Evolutionary conservation across 2,329 filamentous ascomycete species (phyloP), one percentile per base, ranked within the genome.

Genomic region (Trichophyton equinum): DNA sequence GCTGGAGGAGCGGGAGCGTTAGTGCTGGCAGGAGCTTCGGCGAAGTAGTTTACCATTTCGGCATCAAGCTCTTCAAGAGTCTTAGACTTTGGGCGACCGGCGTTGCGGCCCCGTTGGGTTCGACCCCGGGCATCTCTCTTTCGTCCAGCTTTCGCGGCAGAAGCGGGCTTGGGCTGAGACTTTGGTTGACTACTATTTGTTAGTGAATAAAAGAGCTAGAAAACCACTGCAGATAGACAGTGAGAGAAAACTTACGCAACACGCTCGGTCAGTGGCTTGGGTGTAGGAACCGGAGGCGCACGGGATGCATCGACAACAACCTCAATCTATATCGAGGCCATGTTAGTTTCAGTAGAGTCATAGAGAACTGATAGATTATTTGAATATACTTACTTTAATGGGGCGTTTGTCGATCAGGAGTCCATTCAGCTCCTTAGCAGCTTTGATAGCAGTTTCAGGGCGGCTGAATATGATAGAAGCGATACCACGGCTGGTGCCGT

Each of bases 1-100:
- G 77, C 75, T 11, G 73, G 74, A 59, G 76, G 72, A 40, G 68
- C 68, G 27, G 67, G 65, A 36, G 70, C 70, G 59, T 71, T 74
- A 66, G 78, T 78, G 59, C 75, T 76, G 65, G 76, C 71, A 58
- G 67, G 68, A 42, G 74, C 71, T 57, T 71, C 76, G 33, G 73
- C 72, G 72, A 95, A 97, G 78, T 99, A 99, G 75, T 97, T 94
- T 20, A 85, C 86, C 94, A 99, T 99, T 75, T 99, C 94, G 3
- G 89, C 91, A 73, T 99, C 94, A 27, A 99, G 85, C 78, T 99
- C 91, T 73, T 96, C 92, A 1, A 87, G 85, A 0, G 91, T 95
- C 88, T 97, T 97, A 78, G 80, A 77, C 76, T 84, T 95, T 80
- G 70, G 85, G 77, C 67, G 87, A 81, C 68, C 87, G 65, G 81